Evolutionary conservation across 1,284 basidiomycete species (phyloP).

Genomic region (Calocybe gambosa): DNA sequence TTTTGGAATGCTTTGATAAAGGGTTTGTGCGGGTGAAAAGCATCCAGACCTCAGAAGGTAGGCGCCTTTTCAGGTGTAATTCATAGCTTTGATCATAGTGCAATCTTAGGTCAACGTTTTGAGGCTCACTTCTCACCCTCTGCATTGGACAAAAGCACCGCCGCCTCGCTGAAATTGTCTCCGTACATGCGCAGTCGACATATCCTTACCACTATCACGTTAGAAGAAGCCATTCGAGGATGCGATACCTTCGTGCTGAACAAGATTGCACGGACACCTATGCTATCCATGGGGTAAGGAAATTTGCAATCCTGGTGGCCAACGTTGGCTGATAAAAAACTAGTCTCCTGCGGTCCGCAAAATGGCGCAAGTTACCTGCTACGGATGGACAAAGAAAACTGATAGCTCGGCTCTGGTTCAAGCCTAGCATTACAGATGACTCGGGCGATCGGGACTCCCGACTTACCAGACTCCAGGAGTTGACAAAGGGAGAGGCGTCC

Average conservation of each 20-base stretch:
- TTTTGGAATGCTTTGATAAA: slow-evolving; percentile 74
- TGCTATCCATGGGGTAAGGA: slow-evolving; percentile 38
- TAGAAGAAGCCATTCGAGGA: slow-evolving; percentile 57
- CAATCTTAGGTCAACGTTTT: slow-evolving; percentile 29
- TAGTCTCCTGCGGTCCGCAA: slow-evolving; percentile 61
- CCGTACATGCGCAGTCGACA: slow-evolving; percentile 49
- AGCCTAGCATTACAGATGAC: slow-evolving; percentile 19
- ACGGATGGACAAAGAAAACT: slow-evolving; percentile 59
- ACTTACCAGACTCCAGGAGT: slow-evolving; percentile 28
- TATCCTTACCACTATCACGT: slow-evolving; percentile 46
- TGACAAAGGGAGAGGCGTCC: slow-evolving; percentile 77
- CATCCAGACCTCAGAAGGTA: slow-evolving; percentile 32
- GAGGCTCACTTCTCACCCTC: slow-evolving; percentile 51
- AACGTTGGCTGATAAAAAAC: slow-evolving; percentile 1
- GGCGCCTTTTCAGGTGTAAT: background rate
- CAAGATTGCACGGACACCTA: slow-evolving; percentile 46
- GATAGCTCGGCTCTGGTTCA: slow-evolving; percentile 54
- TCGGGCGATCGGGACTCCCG: slow-evolving; percentile 11
- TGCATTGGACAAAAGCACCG: slow-evolving; percentile 39
- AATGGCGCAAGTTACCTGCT: slow-evolving; percentile 69
- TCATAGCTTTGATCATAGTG: slow-evolving; percentile 3
- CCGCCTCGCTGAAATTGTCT: slow-evolving; percentile 40
- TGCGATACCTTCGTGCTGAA: slow-evolving; percentile 61
- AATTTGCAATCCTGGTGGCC: background rate
- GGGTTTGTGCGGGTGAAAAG: slow-evolving; percentile 72